Base-by-base conservation (phyloP, 202 grass and related monocot species). In the Panicum virgatum region DNA sequence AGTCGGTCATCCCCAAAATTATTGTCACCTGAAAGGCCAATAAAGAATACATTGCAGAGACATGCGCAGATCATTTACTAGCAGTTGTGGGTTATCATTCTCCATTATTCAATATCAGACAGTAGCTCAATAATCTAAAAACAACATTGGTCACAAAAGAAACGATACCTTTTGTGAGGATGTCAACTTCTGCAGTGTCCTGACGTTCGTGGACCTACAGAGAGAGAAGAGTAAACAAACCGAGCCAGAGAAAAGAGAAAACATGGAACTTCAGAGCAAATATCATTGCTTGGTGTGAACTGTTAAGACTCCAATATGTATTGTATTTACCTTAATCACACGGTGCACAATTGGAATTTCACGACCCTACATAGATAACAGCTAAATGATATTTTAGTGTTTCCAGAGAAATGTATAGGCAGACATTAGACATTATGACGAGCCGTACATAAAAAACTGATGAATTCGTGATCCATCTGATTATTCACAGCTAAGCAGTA, bases 271-370 rank as follows among this genome's bases (percentile, higher is more conserved):
- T 14, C 29, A 81, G 45, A 5, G 66, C 22, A 69, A 67, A 61
- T 42, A n/a, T 6, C 39, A 66, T 36, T 0, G 15, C 40, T 23
- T 47, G 14, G 58, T 19, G 10, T 73, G 3, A 70, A 48, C 7
- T 29, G 67, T 70, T 45, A 65, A 74, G 5, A 53, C 3, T 69
- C 18, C 20, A 78, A 39, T 40, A 66, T 61, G 58, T 65, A 82
- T 91, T 61, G 58, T 65, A 82, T 91, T 91, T 84, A 94, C 94
- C 94, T 97, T 97, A 66, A 97, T 92, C 75, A 97, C 94, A 74
- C 94, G 91, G 80, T 97, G 94, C 69, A 97, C 91, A 54, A 97
- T 97, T 83, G 94, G 94, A 80, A 97, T 94, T 76, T 97, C 91
- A 80, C 91, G 89, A 15, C 91, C 94, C 94, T 97, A 62, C 64